Conservation (phyloP, 2,329 filamentous ascomycete genomes). For the Fusarium sp. region DNA sequence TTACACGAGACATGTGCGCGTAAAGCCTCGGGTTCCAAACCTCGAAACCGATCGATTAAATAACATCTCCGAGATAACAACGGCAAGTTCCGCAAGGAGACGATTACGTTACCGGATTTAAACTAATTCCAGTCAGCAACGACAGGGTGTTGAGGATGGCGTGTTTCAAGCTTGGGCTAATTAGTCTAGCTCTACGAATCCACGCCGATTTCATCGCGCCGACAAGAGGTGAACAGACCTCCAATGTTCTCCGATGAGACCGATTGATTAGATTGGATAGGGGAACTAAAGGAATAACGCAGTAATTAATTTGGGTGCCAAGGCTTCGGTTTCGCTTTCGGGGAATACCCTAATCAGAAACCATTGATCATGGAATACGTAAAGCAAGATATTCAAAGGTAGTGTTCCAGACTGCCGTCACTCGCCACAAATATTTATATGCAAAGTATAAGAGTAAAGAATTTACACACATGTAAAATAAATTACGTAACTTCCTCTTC, state of each 20-base stretch:
- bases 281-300: no score
- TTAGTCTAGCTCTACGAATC: not conserved
- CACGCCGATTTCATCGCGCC: not conserved
- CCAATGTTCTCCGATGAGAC: not conserved
- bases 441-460: no score
- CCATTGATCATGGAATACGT: no score
- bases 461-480: no score
- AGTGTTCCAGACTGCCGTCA: no score
- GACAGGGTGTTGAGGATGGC: not conserved
- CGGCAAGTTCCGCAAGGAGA: not conserved
- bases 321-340: no score
- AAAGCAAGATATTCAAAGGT: no score
- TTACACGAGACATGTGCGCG: not conserved
- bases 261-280: not conserved
- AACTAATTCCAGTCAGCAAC: not conserved
- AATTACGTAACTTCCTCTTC: no score
- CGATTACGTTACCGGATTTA: not conserved
- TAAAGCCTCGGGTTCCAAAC: not conserved
- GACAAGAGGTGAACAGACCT: not conserved
- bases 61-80: not conserved
- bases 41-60: not conserved
- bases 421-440: no score
- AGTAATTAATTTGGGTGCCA: not conserved
- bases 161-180: not conserved
- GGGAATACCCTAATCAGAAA: no score